Conservation (phyloP, 2,329 filamentous ascomycete species). For the Emericellopsis cladophorae region DNA sequence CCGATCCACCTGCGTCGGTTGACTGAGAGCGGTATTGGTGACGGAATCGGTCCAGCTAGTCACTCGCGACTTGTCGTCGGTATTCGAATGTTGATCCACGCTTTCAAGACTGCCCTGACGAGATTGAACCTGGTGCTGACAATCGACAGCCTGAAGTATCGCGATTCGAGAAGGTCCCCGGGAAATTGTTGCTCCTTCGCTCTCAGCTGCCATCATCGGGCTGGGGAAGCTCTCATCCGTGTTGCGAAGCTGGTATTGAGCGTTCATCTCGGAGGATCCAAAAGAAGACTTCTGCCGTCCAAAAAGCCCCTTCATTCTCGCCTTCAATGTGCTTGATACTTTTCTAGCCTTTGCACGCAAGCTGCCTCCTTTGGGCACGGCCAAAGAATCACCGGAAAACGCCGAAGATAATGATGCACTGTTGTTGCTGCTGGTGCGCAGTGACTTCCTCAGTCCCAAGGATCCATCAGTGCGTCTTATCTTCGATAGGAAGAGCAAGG, state of each 20-base stretch:
- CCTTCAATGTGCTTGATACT: conserved; percentile 48
- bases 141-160: conserved; percentile 33
- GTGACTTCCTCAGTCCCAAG: conserved; percentile 31
- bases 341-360: conserved; percentile 44
- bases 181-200: conserved; percentile 30
- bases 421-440: conserved; percentile 31
- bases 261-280: neutral
- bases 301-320: conserved; percentile 39
- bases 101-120: conserved; percentile 43
- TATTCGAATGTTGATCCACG: conserved; percentile 22
- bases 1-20: conserved; percentile 26
- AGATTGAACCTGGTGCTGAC: conserved; percentile 33
- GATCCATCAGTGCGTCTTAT: conserved; percentile 17
- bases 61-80: conserved; percentile 48
- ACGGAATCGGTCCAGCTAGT: conserved; percentile 63
- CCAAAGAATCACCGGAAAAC: conserved; percentile 11
- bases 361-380: conserved; percentile 12
- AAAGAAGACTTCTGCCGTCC: conserved; percentile 9
- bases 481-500: conserved; percentile 28
- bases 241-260: conserved; percentile 5
- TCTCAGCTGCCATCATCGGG: conserved; percentile 18
- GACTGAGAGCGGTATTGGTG: conserved; percentile 36
- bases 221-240: conserved; percentile 16
- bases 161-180: conserved; percentile 35
- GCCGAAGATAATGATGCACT: conserved; percentile 19